These are phyloP conservation scores for Gracilariopsis chorda DNA, from an alignment of 23 red algal genomes.

Conservation along the genomic window DNA sequence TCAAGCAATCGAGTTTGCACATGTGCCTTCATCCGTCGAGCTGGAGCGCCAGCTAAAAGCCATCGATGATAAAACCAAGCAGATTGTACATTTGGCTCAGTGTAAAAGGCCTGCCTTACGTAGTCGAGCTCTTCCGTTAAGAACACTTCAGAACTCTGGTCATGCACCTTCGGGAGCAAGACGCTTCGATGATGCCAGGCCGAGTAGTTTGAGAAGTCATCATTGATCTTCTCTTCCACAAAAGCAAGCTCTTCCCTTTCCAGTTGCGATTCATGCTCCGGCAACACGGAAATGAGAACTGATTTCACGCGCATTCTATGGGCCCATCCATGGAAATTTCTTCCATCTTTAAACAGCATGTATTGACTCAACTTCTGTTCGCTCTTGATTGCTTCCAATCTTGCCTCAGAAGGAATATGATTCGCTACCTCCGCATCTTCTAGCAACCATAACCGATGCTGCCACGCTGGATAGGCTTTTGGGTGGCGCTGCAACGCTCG, in stretches of 20 bases:
- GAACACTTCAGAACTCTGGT: not conserved
- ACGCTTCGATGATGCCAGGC: slow-evolving; percentile 92
- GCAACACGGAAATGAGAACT: not conserved
- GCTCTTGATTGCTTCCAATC: not conserved
- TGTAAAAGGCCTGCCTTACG: slow-evolving; percentile 90
- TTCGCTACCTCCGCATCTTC: not conserved
- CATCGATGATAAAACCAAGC: slow-evolving; percentile 99
- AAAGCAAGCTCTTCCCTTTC: slow-evolving; percentile 43
- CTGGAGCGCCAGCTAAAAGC: slow-evolving; percentile 76
- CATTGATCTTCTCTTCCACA: slow-evolving; percentile 73
- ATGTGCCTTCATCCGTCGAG: slow-evolving; percentile 4
- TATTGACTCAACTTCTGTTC: slow-evolving; percentile 63
- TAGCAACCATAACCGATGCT: slow-evolving; percentile 90
- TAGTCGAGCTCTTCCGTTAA: slow-evolving; percentile 69
- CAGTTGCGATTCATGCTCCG: not conserved
- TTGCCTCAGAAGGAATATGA: not conserved
- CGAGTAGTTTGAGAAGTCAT: slow-evolving; percentile 93
- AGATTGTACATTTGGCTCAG: slow-evolving; percentile 90
- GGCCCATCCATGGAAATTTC: slow-evolving; percentile 98
- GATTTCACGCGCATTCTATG: slow-evolving; percentile 69
- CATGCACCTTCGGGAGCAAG: slow-evolving; percentile 33
- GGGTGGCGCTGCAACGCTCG: slow-evolving; percentile 74
- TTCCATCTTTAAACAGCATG: slow-evolving; percentile 76
- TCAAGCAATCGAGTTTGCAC: not conserved
- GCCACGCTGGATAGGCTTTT: slow-evolving; percentile 96